These are phyloP conservation scores for Phytophthora podocarpi DNA, from an alignment of 352 stramenopile genomes.

Conservation along the genomic window DNA sequence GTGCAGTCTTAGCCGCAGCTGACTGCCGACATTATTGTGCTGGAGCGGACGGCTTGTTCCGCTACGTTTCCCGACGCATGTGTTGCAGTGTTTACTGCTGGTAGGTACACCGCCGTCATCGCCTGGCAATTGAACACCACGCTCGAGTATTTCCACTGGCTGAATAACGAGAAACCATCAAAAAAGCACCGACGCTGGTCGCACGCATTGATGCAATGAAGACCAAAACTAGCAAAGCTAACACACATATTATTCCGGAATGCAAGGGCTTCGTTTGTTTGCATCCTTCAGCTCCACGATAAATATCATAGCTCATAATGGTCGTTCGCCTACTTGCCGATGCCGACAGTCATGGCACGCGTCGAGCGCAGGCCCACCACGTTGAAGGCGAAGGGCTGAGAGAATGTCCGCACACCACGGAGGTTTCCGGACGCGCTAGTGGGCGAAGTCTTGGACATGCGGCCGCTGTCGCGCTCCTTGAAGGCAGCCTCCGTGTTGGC, in stretches of 20 bases:
- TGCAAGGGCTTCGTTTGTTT: constrained; percentile 6
- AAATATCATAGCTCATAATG: constrained; percentile 40
- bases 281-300: constrained; percentile 27
- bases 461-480: constrained; percentile 41
- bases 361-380: constrained; percentile 48
- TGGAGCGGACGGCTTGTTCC: no score
- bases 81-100: not conserved
- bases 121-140: not conserved
- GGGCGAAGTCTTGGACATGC: constrained; percentile 31
- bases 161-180: constrained; percentile 1
- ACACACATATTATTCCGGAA: constrained; percentile 25
- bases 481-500: constrained; percentile 61
- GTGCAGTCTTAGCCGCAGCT: constrained; percentile 1
- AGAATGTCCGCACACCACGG: constrained; percentile 39
- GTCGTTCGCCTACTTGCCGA: constrained; percentile 21
- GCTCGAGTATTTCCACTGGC: not conserved
- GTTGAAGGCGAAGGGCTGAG: constrained; percentile 47
- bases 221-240: constrained; percentile 7
- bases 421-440: constrained; percentile 10
- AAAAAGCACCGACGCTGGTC: no score
- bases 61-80: no score
- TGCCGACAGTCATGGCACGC: constrained; percentile 42
- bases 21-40: not conserved
- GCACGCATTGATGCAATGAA: no score
- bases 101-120: not conserved